Evolutionary conservation across 352 stramenopile species (phyloP), one percentile per base, ranked within the genome.

Genomic region (Aphanomyces astaci): DNA sequence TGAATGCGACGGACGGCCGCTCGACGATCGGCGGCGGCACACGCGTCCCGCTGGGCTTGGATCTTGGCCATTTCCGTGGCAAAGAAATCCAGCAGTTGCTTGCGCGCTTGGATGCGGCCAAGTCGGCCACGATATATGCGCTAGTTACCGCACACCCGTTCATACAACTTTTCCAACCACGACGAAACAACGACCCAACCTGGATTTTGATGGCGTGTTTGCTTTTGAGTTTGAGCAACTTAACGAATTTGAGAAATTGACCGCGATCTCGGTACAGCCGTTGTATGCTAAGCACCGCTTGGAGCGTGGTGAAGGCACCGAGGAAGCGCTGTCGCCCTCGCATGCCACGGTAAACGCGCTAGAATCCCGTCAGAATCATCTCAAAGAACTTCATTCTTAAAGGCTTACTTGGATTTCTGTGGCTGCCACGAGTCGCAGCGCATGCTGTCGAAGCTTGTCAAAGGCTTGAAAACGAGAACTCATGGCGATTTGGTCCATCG

Each of bases 51-150:
- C n/a, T 90, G 76, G 10, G 66, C 46, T 19, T 87, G 75, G 30
- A 92, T 71, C 25, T 71, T 71, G 25, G 75, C 72, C 77, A 89
- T 80, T 63, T 89, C 82, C 7, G 51, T 43, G 64, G 83, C 80
- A 71, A 88, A 92, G 54, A 77, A 68, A 30, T 64, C 67, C 5
- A 90, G 33, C 3, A 92, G 57, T 1, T 7, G 49, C 10, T 78
- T 72, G 0, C 75, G 73, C 5, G 76, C 74, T 30, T 53, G 39
- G 40, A 87, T 76, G 1, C 84, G 75, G 2, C 75, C 84, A 1
- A 79, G 57, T 3, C 84, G 78, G 15, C 84, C 84, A 24, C 84
- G 78, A 64, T 87, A 92, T 31, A 85, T 72, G 1, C 80, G 77
- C 66, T 78, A 65, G 2, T 22, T 4, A 22, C 3, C 9, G 25